Base-by-base conservation (phyloP, 257 asterid species). In the Nicotiana noctiflora region DNA sequence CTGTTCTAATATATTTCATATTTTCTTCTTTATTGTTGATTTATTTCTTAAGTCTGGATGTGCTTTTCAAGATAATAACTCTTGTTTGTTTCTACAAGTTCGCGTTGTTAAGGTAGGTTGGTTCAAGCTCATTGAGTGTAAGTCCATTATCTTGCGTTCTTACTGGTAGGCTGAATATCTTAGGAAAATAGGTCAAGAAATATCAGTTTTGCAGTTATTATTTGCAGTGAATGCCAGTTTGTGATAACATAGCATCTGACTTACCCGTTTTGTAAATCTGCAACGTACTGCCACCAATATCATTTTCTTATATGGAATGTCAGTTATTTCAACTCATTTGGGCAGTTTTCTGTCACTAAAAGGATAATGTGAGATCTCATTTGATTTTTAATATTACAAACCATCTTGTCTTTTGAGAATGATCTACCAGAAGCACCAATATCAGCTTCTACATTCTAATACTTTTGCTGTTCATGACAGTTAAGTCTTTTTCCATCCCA, bases 61-160 rank as follows among this genome's bases (percentile, higher is more conserved):
- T n/a, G n/a, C n/a, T n/a, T n/a, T n/a, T n/a, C n/a, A n/a, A n/a
- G n/a, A n/a, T n/a, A n/a, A n/a, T n/a, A n/a, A n/a, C n/a, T n/a
- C n/a, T n/a, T n/a, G n/a, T n/a, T n/a, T n/a, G n/a, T n/a, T n/a
- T n/a, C n/a, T n/a, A n/a, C n/a, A n/a, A n/a, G n/a, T n/a, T n/a
- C n/a, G n/a, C n/a, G n/a, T n/a, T n/a, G n/a, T 96, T 76, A 96
- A 96, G 99, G 98, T 95, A 90, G 65, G 96, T 89, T 87, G 85
- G 66, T 82, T 84, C 79, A 85, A 82, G 83, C 86, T 78, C 82
- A n/a, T 80, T 49, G 83, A 81, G 81, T 86, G 87, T 83, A 85
- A 87, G 89, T 88, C 75, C 79, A 37, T 80, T 78, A 80, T 85
- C 85, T 81, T 72, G 74, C 82, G 14, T 67, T 46, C 78, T 2